phyloP scores from a whole-genome alignment of 768 basidiomycete genomes.

The Mycena sanguinolenta region DNA sequence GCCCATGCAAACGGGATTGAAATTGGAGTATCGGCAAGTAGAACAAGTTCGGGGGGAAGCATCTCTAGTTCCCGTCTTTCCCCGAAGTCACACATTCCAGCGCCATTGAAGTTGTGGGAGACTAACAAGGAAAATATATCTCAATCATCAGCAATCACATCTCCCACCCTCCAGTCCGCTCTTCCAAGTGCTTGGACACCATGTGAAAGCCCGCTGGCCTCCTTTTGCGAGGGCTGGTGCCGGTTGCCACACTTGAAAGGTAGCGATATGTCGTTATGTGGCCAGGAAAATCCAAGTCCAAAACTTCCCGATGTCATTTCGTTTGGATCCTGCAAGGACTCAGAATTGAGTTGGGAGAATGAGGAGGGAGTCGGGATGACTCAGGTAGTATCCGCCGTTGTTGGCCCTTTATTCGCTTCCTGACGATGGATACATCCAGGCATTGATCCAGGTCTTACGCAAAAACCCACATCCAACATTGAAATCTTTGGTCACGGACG shows the following conservation, averaged over 20 bases:
- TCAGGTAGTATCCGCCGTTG: constrained; percentile 8
- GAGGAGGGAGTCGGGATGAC: constrained; percentile 34
- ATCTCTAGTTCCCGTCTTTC: constrained; percentile 4
- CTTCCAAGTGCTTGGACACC: background rate
- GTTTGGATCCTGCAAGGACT: constrained; percentile 35
- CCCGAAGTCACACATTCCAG: constrained; percentile 17
- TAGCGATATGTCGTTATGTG: background rate
- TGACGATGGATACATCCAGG: constrained; percentile 1
- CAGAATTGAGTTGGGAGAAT: constrained; percentile 36
- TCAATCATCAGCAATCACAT: background rate
- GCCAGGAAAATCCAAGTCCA: background rate
- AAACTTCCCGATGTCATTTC: constrained; percentile 29
- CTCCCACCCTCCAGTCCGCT: constrained; percentile 3
- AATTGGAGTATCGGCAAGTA: background rate
- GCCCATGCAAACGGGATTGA: background rate
- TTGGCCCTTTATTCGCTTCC: too few species aligned
- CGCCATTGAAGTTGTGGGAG: constrained; percentile 28
- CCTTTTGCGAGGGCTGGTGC: constrained; percentile 34
- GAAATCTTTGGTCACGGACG: constrained; percentile 24
- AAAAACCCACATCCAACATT: constrained; percentile 27
- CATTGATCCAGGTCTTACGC: constrained; percentile 24
- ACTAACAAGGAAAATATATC: constrained; percentile 26
- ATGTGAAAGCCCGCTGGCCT: constrained; percentile 25
- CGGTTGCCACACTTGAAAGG: background rate
- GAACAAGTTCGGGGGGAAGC: background rate